phyloP scores from a whole-genome alignment of 306 rosid species.

The Hippophae gyantsensis region DNA sequence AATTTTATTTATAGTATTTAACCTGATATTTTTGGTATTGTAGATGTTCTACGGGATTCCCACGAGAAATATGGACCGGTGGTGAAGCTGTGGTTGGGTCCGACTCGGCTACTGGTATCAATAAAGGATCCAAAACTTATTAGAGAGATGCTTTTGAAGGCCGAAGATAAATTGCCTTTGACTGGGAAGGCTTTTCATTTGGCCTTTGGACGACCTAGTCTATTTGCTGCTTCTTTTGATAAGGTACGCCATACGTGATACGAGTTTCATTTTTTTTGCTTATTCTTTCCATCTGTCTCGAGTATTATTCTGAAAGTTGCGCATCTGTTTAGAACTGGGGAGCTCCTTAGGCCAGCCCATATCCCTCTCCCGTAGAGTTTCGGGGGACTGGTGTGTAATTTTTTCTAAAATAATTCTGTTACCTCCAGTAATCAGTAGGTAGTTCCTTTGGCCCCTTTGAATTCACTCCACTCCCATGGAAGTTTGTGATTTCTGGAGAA shows the following conservation, averaged over 20 bases:
- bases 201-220: slow-evolving; percentile 67
- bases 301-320: background rate
- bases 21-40: slow-evolving; percentile 12
- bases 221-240: slow-evolving; percentile 64
- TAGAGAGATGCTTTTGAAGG: slow-evolving; percentile 66
- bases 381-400: too few species aligned
- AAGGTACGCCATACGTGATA: slow-evolving; percentile 27
- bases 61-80: slow-evolving; percentile 60
- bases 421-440: too few species aligned
- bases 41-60: slow-evolving; percentile 52
- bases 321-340: background rate
- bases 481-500: too few species aligned
- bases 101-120: slow-evolving; percentile 71
- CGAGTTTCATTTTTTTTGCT: background rate
- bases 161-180: slow-evolving; percentile 59
- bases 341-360: too few species aligned
- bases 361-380: too few species aligned
- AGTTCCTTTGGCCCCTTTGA: too few species aligned
- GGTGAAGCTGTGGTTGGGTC: slow-evolving; percentile 80
- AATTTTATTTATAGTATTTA: background rate
- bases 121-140: slow-evolving; percentile 52
- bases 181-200: slow-evolving; percentile 51
- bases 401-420: too few species aligned
- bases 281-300: background rate
- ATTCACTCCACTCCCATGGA: too few species aligned